Conservation (phyloP, 2,329 filamentous ascomycete species). For the Fulvia fulva region DNA sequence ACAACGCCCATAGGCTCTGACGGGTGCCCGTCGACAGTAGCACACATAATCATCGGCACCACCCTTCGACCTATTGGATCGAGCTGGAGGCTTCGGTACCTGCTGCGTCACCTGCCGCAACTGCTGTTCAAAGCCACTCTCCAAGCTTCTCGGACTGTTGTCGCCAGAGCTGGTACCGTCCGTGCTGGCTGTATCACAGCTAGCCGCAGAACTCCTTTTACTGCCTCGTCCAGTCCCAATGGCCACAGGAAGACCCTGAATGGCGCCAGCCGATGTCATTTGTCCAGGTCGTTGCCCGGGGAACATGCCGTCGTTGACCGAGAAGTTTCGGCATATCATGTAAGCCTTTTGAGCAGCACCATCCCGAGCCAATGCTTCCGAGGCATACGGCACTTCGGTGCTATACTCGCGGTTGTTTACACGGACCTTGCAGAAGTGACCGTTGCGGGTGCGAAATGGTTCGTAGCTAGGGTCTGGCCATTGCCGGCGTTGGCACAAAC, state of each 20-base stretch:
- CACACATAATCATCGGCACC: constrained; percentile 26
- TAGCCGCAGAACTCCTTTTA: constrained; percentile 41
- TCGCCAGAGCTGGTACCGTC: constrained; percentile 46
- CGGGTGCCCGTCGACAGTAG: constrained; percentile 34
- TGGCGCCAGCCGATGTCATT: constrained; percentile 39
- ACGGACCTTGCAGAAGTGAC: constrained; percentile 84
- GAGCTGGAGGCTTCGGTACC: constrained; percentile 11
- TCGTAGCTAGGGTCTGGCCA: constrained; percentile 91
- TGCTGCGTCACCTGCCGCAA: constrained; percentile 23
- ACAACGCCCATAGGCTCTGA: constrained; percentile 42
- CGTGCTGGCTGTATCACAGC: constrained; percentile 49
- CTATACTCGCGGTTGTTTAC: constrained; percentile 97
- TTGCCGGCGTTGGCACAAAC: constrained; percentile 88
- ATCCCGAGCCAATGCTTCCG: constrained; percentile 78
- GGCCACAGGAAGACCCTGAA: constrained; percentile 61
- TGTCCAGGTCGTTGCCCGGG: constrained; percentile 54
- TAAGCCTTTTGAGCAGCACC: constrained; percentile 94
- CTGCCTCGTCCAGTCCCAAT: constrained; percentile 58
- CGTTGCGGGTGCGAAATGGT: constrained; percentile 67
- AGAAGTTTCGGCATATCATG: constrained; percentile 97
- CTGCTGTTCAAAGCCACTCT: constrained; percentile 41
- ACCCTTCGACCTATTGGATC: constrained; percentile 1
- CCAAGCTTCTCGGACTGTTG: constrained; percentile 51
- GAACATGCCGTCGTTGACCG: constrained; percentile 90
- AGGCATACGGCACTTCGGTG: constrained; percentile 80